Evolutionary conservation across 371 early-diverging fungal genomes (phyloP), one percentile per base, ranked within the genome.

Genomic region (Paraphysoderma sedebokerense): DNA sequence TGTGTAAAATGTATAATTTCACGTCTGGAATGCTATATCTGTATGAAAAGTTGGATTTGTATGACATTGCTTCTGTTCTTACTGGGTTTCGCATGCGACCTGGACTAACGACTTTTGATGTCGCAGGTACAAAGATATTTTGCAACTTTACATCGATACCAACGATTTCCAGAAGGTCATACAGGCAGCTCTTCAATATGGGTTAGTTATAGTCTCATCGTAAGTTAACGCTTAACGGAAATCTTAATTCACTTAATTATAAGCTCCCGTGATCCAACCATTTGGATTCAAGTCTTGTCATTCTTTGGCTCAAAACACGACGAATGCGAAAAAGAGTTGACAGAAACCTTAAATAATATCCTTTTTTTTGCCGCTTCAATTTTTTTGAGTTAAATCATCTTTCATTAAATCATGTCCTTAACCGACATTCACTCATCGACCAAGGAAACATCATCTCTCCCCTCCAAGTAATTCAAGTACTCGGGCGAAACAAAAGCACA

Each of bases 1-100:
- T 95, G 4, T 92, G 93, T 54, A 79, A 87, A 32, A 58, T 80
- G 44, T 76, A 82, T 41, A 60, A 74, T 3, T 92, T 89, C 60
- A 76, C 77, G 46, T 77, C 78, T 5, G 96, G 92, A 0, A 76
- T 81, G 17, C 76, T 91, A 19, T 85, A 76, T 51, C 59, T 95
- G 22, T 85, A 86, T 50, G 85, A 88, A 63, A 81, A 76, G 32
- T 76, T 81, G 51, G 68, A 65, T 19, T 74, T 85, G 85, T n/a
- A n/a, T n/a, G n/a, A n/a, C n/a, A n/a, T n/a, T n/a, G n/a, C n/a
- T n/a, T n/a, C n/a, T n/a, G n/a, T n/a, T n/a, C n/a, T n/a, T n/a
- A n/a, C n/a, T n/a, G n/a, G n/a, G n/a, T n/a, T n/a, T n/a, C n/a
- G n/a, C n/a, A n/a, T n/a, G n/a, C n/a, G n/a, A n/a, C n/a, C n/a